phyloP scores from a whole-genome alignment of 805 yeast species.

The Suhomyces canberraensis region DNA sequence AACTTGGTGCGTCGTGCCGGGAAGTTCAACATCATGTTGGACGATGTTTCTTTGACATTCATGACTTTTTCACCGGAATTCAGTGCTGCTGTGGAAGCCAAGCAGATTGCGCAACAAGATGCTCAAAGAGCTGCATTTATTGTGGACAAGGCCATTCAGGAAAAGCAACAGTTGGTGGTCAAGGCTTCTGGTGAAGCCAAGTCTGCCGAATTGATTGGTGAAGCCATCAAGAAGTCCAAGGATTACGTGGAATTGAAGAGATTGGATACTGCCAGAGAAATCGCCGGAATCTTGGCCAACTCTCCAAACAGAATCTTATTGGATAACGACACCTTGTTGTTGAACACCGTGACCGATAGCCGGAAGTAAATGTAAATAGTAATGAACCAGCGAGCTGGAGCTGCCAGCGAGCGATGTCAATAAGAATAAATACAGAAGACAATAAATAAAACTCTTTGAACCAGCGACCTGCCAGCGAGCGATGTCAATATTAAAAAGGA shows the following conservation, averaged over 20 bases:
- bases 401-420: too few relatives aligned
- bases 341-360: conserved; percentile 82
- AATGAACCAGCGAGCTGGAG: too few relatives aligned
- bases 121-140: conserved; percentile 97
- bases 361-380: conserved; percentile 39
- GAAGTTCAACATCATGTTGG: conserved; percentile 81
- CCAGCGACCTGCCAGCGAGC: too few relatives aligned
- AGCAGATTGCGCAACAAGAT: conserved; percentile 99
- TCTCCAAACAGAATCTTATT: conserved; percentile 91
- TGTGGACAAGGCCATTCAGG: conserved; percentile 96
- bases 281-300: conserved; percentile 76
- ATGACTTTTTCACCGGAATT: conserved; percentile 99
- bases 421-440: not conserved
- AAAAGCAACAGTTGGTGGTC: conserved; percentile 94
- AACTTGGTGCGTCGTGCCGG: conserved; percentile 87
- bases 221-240: conserved; percentile 92
- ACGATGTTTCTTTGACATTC: conserved; percentile 93
- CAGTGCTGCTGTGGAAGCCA: conserved; percentile 96
- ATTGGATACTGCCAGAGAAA: conserved; percentile 95
- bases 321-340: conserved; percentile 86
- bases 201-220: conserved; percentile 97
- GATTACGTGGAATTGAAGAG: conserved; percentile 97
- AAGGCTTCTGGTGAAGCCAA: conserved; percentile 98
- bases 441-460: too few relatives aligned
- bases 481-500: too few relatives aligned